Evolutionary conservation across 2,329 filamentous ascomycete species (phyloP).

Genomic region (Trichoderma atroviride): DNA sequence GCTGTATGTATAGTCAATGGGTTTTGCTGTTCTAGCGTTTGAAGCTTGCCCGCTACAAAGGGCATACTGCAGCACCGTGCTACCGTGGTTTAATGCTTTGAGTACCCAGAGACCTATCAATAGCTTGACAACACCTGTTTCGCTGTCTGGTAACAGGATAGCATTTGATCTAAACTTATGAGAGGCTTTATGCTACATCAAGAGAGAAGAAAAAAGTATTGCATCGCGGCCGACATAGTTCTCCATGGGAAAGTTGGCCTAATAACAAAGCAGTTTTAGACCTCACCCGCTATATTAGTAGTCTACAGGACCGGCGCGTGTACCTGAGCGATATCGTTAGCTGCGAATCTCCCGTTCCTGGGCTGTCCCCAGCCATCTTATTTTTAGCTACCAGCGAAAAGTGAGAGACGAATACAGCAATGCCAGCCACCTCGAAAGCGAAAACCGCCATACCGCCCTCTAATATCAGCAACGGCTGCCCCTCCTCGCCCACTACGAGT

Average conservation of each 20-base stretch:
- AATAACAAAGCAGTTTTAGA: neutral
- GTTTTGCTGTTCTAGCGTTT: neutral
- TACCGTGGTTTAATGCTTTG: neutral
- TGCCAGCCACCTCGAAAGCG: slow-evolving; percentile 14
- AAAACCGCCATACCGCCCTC: slow-evolving; percentile 14
- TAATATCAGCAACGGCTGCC: neutral
- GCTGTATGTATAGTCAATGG: no score
- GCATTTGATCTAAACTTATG: neutral
- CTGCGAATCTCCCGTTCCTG: slow-evolving; percentile 14
- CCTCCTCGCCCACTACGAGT: neutral
- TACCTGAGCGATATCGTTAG: neutral
- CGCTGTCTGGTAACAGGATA: neutral
- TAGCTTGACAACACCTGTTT: neutral
- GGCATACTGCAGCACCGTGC: neutral
- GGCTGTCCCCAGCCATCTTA: slow-evolving; percentile 18
- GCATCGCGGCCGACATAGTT: neutral
- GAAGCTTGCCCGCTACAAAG: neutral
- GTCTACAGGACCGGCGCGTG: neutral
- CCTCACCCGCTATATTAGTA: neutral
- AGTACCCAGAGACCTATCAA: neutral
- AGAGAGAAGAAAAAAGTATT: neutral
- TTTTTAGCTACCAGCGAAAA: neutral
- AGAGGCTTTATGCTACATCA: neutral
- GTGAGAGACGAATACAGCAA: neutral
- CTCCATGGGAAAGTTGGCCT: neutral